Evolutionary conservation across 179 eudicot genomes (phyloP).

Genomic region (Pouteria campechiana): DNA sequence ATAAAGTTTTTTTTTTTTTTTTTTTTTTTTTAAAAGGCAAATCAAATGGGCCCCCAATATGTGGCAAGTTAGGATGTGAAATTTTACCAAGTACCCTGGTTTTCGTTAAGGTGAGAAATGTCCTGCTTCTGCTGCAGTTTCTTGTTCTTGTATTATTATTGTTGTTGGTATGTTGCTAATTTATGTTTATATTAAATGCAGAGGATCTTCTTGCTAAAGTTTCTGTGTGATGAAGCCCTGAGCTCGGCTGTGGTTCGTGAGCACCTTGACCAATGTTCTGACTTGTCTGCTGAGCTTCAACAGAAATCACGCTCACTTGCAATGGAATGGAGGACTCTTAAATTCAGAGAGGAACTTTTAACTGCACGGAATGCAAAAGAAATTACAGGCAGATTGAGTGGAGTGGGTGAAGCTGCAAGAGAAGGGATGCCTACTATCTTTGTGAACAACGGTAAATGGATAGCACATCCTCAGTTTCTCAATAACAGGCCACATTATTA

Average conservation of each 20-base stretch:
- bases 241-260: constrained; percentile 54
- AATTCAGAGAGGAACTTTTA: constrained; percentile 48
- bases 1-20: no score
- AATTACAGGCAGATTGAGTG: constrained; percentile 2
- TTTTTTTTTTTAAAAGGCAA: no score
- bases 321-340: constrained; percentile 51
- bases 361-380: constrained; percentile 25
- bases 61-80: no score
- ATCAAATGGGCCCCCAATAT: no score
- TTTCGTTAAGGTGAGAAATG: no score
- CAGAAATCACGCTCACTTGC: constrained; percentile 55
- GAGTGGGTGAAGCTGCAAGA: constrained; percentile 10
- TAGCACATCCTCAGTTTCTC: constrained; percentile 5
- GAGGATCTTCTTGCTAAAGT: constrained; percentile 62
- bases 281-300: constrained; percentile 51
- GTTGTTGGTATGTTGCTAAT: not conserved
- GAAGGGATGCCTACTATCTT: constrained; percentile 10
- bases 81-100: no score
- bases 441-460: constrained; percentile 6
- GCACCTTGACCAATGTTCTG: constrained; percentile 63
- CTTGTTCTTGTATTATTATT: not conserved
- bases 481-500: no score
- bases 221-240: constrained; percentile 71
- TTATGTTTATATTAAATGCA: constrained; percentile 26
- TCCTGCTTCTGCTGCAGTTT: no score